A percentile compares a stretch with the other conserved stretches of the same genome.
These are phyloP conservation scores for Nissolia schottii DNA, from an alignment of 306 rosid genomes.

Conservation along the genomic window DNA sequence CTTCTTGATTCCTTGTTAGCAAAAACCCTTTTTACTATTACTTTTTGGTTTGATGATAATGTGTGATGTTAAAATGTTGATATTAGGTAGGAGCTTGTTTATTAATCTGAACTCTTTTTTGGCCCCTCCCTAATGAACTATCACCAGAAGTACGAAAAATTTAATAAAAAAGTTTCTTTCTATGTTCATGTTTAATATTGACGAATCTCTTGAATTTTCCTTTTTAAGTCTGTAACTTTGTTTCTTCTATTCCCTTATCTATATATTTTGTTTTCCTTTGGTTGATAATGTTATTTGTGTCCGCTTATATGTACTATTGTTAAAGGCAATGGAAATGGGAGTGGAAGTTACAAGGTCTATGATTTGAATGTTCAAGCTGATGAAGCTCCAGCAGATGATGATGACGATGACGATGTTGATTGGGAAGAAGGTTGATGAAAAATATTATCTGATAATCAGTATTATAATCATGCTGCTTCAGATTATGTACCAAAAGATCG, in stretches of 20 bases:
- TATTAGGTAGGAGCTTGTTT: neutral
- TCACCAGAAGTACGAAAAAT: neutral
- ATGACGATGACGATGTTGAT: slow-evolving; percentile 60
- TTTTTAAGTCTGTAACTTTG: neutral
- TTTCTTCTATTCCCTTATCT: neutral
- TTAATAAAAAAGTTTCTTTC: neutral
- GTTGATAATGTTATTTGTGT: neutral
- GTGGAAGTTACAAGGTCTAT: slow-evolving; percentile 55
- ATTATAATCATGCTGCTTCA: neutral
- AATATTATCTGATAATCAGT: neutral
- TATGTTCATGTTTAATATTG: slow-evolving; percentile 2
- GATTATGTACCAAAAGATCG: slow-evolving; percentile 14
- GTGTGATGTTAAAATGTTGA: neutral
- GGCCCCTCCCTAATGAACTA: neutral
- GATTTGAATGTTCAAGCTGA: slow-evolving; percentile 85
- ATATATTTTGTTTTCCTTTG: neutral
- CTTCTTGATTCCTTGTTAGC: too few relatives aligned
- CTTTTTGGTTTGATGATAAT: neutral
- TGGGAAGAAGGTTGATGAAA: slow-evolving; percentile 86
- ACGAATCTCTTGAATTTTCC: neutral
- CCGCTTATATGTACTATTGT: slow-evolving; percentile 5
- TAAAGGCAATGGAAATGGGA: slow-evolving; percentile 55
- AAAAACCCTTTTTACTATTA: too few relatives aligned
- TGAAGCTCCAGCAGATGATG: slow-evolving; percentile 55
- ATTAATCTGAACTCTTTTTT: neutral